Evolutionary conservation across 2,329 filamentous ascomycete genomes (phyloP).

Genomic region (Waltergamsia citrina): DNA sequence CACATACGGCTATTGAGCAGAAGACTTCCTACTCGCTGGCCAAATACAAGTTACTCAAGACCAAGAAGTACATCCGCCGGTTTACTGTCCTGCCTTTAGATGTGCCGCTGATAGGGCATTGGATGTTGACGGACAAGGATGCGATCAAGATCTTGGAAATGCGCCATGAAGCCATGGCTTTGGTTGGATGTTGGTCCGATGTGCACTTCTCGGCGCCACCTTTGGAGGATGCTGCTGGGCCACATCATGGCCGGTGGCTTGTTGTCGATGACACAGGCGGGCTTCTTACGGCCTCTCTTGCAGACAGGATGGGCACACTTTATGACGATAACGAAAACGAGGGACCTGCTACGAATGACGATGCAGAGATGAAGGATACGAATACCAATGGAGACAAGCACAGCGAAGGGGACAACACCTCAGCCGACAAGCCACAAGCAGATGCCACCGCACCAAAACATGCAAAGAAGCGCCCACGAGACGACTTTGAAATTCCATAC

Average conservation of each 20-base stretch:
- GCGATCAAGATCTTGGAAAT: constrained; percentile 74
- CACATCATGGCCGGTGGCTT: constrained; percentile 53
- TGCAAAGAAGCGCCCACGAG: constrained; percentile 19
- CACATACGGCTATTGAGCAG: constrained; percentile 82
- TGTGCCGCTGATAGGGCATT: constrained; percentile 64
- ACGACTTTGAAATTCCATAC: constrained; percentile 55
- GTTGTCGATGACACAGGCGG: constrained; percentile 84
- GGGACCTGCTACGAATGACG: constrained; percentile 13
- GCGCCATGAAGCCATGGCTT: constrained; percentile 70
- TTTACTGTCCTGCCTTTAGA: constrained; percentile 84
- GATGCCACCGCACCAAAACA: too few species aligned
- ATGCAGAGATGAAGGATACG: background rate
- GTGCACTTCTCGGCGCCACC: constrained; percentile 52
- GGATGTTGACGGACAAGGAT: constrained; percentile 73
- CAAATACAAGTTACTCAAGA: constrained; percentile 93
- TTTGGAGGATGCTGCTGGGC: constrained; percentile 11
- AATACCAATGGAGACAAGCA: background rate
- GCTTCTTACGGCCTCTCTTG: constrained; percentile 71
- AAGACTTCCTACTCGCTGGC: constrained; percentile 91
- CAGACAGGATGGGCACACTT: constrained; percentile 80
- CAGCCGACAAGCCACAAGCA: too few species aligned
- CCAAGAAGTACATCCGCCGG: constrained; percentile 82
- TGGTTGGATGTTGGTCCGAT: constrained; percentile 85
- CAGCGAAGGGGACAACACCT: too few species aligned
- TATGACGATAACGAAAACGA: constrained; percentile 28